Conservation (phyloP, 805 yeast species). For the Kuraishia molischiana region DNA sequence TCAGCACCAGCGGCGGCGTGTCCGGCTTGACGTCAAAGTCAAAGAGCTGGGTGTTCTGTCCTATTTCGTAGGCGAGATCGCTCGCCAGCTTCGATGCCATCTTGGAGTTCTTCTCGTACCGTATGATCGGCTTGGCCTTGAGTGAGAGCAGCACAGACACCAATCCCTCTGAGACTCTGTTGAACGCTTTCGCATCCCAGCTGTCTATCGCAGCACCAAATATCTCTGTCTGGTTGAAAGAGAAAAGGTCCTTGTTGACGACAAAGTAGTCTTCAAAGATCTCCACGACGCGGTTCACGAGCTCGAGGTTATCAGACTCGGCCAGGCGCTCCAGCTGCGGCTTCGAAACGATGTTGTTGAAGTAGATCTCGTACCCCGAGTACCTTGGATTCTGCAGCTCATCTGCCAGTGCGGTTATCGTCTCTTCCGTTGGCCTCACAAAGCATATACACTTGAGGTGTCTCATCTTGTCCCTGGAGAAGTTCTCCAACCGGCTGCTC, state of each 20-base stretch:
- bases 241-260: slow-evolving; percentile 55
- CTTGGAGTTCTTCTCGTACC: slow-evolving; percentile 63
- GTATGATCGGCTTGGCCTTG: slow-evolving; percentile 68
- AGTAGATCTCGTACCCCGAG: slow-evolving; percentile 64
- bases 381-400: slow-evolving; percentile 79
- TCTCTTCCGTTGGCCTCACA: slow-evolving; percentile 59
- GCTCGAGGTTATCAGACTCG: slow-evolving; percentile 81
- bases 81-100: slow-evolving; percentile 60
- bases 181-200: slow-evolving; percentile 38
- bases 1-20: slow-evolving; percentile 60
- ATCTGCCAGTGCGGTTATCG: slow-evolving; percentile 46
- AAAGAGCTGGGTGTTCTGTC: slow-evolving; percentile 50
- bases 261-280: slow-evolving; percentile 77
- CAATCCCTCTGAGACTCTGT: slow-evolving; percentile 30
- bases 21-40: slow-evolving; percentile 48
- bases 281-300: slow-evolving; percentile 68
- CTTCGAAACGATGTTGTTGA: slow-evolving; percentile 69
- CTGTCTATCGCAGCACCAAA: slow-evolving; percentile 26
- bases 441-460: slow-evolving; percentile 78
- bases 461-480: slow-evolving; percentile 56
- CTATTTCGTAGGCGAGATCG: slow-evolving; percentile 49
- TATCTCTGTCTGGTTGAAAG: slow-evolving; percentile 15
- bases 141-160: slow-evolving; percentile 58
- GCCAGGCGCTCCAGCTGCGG: slow-evolving; percentile 79
- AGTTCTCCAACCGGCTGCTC: slow-evolving; percentile 39